Evolutionary conservation across 2,329 filamentous ascomycete genomes (phyloP), one percentile per base, ranked within the genome.

Genomic region (Diaporthe destruens): DNA sequence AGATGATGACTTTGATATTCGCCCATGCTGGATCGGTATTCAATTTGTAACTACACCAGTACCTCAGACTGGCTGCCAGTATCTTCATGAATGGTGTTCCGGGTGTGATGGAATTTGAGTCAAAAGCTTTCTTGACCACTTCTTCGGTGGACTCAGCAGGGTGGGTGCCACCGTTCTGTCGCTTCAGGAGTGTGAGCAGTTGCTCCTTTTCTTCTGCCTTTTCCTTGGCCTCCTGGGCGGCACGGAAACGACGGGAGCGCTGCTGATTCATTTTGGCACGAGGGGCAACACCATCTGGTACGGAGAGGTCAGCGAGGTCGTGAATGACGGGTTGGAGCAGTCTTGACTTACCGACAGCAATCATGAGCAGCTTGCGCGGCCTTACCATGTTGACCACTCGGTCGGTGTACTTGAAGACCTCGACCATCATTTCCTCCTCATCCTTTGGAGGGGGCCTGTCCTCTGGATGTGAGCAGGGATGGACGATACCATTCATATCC

Each of bases 241-340:
- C 93, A 75, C 96, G 92, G 84, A 99, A 99, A 79, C 96, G 94
- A 82, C 96, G 91, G 54, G 96, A 97, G 75, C 96, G 94, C 84
- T 99, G 96, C 81, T 99, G 97, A 81, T 99, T 99, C 96, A 99
- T 99, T 84, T 99, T 99, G 73, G 97, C 97, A 82, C 96, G 93
- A 59, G 96, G 97, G 6, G 96, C 96, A 76, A 99, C 96, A 81
- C 96, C 96, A 84, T 99, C 96, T 95, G 49, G 5, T 53, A 20
- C 74, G 54, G 44, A 44, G 12, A 56, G 32, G 72, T 83, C 74
- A 85, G 80, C 67, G 55, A 39, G 51, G 18, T 72, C 57, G 59
- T 12, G 12, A 18, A 47, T 16, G 16, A 47, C 3, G 23, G n/a
- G 1, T 25, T 9, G 11, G 39, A 39, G 20, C 42, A 36, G 68